These are phyloP conservation scores for Botrytis fabae DNA, from an alignment of 2,329 filamentous ascomycete genomes.

Conservation along the genomic window DNA sequence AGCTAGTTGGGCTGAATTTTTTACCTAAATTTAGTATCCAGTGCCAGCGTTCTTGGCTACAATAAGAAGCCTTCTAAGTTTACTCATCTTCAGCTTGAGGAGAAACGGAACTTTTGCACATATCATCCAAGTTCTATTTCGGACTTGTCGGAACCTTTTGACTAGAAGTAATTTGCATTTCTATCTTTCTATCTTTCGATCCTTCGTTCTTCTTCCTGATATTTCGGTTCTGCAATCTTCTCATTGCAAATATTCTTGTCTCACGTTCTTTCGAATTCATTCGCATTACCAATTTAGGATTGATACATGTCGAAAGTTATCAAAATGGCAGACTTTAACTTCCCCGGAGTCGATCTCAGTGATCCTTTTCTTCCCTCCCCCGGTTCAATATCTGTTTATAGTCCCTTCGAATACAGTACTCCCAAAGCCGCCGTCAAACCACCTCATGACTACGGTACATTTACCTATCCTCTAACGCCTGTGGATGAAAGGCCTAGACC, in stretches of 20 bases:
- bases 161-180: background rate
- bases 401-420: conserved; percentile 1
- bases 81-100: conserved; percentile 5
- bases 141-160: background rate
- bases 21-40: conserved; percentile 7
- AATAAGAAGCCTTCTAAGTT: conserved; percentile 7
- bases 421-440: background rate
- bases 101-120: background rate
- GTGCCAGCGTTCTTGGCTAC: background rate
- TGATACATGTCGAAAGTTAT: background rate
- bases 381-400: background rate
- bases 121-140: background rate
- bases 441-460: conserved; percentile 16
- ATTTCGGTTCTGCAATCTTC: background rate
- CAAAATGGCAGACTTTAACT: conserved; percentile 16
- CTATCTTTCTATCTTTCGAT: background rate
- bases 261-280: background rate
- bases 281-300: background rate
- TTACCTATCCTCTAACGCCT: conserved; percentile 2
- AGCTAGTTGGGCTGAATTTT: background rate
- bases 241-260: background rate
- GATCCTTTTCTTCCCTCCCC: conserved; percentile 13
- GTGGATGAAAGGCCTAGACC: background rate
- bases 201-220: background rate
- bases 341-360: conserved; percentile 17